Conservation (phyloP, 345 rosid species). For the Cardamine resedifolia region DNA sequence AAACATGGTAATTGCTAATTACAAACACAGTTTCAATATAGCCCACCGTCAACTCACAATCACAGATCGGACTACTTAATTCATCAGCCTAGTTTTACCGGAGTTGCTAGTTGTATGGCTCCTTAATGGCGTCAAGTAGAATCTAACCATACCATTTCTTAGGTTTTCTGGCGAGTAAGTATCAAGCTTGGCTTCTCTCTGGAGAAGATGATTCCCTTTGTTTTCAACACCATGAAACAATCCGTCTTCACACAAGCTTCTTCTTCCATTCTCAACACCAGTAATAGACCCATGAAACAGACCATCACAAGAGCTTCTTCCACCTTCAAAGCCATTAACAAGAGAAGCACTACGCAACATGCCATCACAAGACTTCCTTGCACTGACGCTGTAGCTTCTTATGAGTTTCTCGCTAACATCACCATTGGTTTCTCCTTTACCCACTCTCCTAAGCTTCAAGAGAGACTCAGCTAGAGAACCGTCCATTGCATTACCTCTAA, state of each 20-base stretch:
- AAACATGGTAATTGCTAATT: constrained; percentile 34
- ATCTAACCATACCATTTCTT: constrained; percentile 61
- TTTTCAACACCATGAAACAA: constrained; percentile 29
- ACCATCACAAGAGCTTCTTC: constrained; percentile 45
- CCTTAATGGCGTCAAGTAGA: constrained; percentile 67
- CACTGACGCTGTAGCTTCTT: constrained; percentile 60
- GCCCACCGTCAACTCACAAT: constrained; percentile 13
- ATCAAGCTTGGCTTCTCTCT: constrained; percentile 24
- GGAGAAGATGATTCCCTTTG: constrained; percentile 16
- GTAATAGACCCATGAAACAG: constrained; percentile 38
- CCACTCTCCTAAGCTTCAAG: constrained; percentile 47
- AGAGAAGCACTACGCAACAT: constrained; percentile 50
- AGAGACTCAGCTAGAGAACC: constrained; percentile 48
- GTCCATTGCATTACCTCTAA: constrained; percentile 45
- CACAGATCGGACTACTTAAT: constrained; percentile 33
- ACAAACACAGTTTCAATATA: constrained; percentile 28
- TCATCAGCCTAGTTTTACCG: constrained; percentile 52
- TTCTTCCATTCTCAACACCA: constrained; percentile 27
- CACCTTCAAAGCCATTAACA: constrained; percentile 42
- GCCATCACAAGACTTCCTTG: constrained; percentile 47
- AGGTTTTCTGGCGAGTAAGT: constrained; percentile 34
- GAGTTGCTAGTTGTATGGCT: constrained; percentile 56
- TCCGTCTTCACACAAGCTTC: constrained; percentile 37
- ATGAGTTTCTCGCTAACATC: constrained; percentile 63
- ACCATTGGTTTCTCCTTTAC: constrained; percentile 46